Percentiles rank a stretch among this genome's conserved stretches.
Conservation (phyloP, 176 grass and related monocot species). For the Aegilops tauschii region DNA sequence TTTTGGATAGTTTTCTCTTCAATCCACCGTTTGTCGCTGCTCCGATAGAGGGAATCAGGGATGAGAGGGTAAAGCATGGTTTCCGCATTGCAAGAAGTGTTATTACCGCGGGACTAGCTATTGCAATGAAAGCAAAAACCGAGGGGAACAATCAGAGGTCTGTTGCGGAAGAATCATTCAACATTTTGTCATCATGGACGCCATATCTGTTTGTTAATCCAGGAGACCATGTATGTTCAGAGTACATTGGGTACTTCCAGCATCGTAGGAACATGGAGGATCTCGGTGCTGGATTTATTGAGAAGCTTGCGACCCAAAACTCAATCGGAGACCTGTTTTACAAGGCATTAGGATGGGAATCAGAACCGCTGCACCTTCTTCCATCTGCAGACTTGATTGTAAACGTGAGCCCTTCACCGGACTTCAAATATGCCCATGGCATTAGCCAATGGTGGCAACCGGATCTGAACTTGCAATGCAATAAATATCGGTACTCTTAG, state of each 20-base stretch:
- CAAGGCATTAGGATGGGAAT: slow-evolving; percentile 78
- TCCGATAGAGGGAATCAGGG: slow-evolving; percentile 80
- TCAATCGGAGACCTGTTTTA: slow-evolving; percentile 72
- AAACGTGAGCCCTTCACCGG: slow-evolving; percentile 53
- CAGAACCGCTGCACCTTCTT: slow-evolving; percentile 86
- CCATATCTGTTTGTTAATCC: slow-evolving; percentile 84
- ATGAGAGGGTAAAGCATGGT: slow-evolving; percentile 83
- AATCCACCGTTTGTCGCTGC: slow-evolving; percentile 83
- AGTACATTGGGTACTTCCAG: slow-evolving; percentile 94
- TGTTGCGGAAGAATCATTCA: slow-evolving; percentile 65
- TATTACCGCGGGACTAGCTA: slow-evolving; percentile 68
- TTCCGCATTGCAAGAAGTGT: slow-evolving; percentile 83
- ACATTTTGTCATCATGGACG: slow-evolving; percentile 64
- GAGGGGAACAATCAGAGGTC: slow-evolving; percentile 48
- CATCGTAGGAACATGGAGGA: slow-evolving; percentile 93
- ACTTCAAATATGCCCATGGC: slow-evolving; percentile 85
- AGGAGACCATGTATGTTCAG: slow-evolving; percentile 80
- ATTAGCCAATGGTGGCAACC: slow-evolving; percentile 93
- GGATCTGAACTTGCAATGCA: slow-evolving; percentile 60
- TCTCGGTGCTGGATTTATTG: slow-evolving; percentile 76
- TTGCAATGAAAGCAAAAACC: slow-evolving; percentile 58
- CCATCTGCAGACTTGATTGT: slow-evolving; percentile 85
- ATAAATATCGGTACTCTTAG: slow-evolving; percentile 59
- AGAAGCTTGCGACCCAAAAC: slow-evolving; percentile 88
- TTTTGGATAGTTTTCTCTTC: slow-evolving; percentile 82